Evolutionary conservation across 2,329 filamentous ascomycete species (phyloP).

Genomic region (Phaeomoniella chlamydospora): DNA sequence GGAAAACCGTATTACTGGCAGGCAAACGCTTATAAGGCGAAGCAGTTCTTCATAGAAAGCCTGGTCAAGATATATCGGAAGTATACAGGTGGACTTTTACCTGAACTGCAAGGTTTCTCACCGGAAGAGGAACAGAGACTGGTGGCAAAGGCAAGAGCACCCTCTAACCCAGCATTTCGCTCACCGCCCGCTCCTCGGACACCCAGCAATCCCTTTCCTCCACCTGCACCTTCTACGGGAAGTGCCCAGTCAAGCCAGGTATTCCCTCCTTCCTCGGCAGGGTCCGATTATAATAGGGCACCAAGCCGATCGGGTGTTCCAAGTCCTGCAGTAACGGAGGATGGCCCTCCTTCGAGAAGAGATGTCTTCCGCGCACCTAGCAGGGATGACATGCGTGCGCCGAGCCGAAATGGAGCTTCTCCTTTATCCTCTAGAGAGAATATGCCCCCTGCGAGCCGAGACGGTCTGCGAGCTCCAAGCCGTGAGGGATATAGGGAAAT

Average conservation of each 20-base stretch:
- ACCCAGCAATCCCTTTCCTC: constrained; percentile 9
- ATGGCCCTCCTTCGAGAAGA: constrained; percentile 3
- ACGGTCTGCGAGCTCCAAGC: constrained; percentile 15
- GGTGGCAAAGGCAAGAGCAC: constrained; percentile 35
- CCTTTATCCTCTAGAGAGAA: background rate
- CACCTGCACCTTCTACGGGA: constrained; percentile 12
- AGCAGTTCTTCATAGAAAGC: constrained; percentile 96
- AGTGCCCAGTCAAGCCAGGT: constrained; percentile 12
- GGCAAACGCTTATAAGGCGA: constrained; percentile 84
- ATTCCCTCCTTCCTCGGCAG: constrained; percentile 11
- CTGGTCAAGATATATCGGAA: constrained; percentile 93
- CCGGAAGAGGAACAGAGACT: constrained; percentile 63
- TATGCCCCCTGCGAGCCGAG: constrained; percentile 20
- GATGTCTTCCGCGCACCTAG: constrained; percentile 5
- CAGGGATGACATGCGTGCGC: constrained; percentile 13
- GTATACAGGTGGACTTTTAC: constrained; percentile 76
- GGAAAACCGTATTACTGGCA: constrained; percentile 97
- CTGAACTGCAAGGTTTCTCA: constrained; percentile 72
- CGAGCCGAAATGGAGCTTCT: constrained; percentile 19
- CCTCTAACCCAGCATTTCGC: constrained; percentile 3
- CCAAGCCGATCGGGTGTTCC: background rate
- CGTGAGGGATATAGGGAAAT: constrained; percentile 10
- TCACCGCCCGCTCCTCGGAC: constrained; percentile 6
- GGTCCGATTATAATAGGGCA: background rate
- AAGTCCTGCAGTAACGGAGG: background rate